Conservation (phyloP, 176 grass and related monocot species). For the Coix lacrymajobi region DNA sequence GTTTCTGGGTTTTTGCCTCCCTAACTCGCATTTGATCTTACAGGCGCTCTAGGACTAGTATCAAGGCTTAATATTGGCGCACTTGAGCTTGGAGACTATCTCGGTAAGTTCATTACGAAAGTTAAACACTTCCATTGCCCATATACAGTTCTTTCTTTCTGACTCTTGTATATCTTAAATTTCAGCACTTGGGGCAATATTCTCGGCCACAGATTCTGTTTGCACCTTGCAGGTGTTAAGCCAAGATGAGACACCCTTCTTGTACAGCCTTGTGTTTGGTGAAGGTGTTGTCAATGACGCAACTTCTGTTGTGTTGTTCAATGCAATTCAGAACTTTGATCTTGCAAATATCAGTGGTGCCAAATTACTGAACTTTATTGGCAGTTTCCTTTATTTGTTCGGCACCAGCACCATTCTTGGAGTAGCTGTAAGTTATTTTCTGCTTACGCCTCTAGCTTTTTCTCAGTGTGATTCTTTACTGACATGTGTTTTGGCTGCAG, state of each 20-base stretch:
- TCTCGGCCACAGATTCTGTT: conserved; percentile 92
- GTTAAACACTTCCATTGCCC: neutral
- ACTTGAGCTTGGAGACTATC: conserved; percentile 82
- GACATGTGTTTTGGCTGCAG: conserved; percentile 35
- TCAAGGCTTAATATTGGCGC: conserved; percentile 62
- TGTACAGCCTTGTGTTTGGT: conserved; percentile 95
- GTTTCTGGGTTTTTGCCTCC: neutral
- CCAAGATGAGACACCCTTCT: conserved; percentile 90
- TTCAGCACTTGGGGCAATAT: conserved; percentile 92
- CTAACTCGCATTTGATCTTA: neutral
- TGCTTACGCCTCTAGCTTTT: neutral
- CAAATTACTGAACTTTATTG: conserved; percentile 50
- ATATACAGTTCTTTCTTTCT: conserved; percentile 11
- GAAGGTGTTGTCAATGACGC: conserved; percentile 98
- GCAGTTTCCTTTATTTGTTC: conserved; percentile 76
- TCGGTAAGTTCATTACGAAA: conserved; percentile 44
- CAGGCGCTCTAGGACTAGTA: conserved; percentile 69
- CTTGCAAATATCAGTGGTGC: conserved; percentile 33
- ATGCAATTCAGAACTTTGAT: conserved; percentile 83
- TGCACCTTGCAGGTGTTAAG: conserved; percentile 96
- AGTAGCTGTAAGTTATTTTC: conserved; percentile 65
- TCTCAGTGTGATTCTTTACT: neutral
- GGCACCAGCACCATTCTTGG: conserved; percentile 75
- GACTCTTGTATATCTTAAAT: neutral
- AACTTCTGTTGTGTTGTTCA: conserved; percentile 93